Evolutionary conservation across 805 yeast genomes (phyloP).

Genomic region (Kodamaea kaohsiungensis): DNA sequence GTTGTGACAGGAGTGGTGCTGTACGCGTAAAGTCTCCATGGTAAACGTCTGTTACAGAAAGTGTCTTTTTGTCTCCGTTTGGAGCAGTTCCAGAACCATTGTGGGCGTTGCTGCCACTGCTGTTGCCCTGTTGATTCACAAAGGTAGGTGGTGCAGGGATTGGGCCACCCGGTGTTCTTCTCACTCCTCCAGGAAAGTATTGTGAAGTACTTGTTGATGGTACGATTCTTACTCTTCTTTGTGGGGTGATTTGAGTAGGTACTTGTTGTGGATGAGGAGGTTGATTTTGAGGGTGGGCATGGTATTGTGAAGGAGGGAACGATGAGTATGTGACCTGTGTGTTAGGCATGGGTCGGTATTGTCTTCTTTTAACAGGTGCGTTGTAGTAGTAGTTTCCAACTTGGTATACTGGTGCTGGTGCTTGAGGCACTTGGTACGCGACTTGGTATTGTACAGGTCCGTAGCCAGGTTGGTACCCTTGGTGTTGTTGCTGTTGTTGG

Average conservation of each 20-base stretch:
- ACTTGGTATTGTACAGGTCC: constrained; percentile 1
- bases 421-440: background rate
- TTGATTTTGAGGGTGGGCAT: background rate
- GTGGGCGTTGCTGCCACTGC: background rate
- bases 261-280: constrained; percentile 6
- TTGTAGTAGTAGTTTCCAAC: constrained; percentile 10
- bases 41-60: constrained; percentile 48
- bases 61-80: constrained; percentile 14
- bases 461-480: constrained; percentile 3
- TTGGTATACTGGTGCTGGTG: constrained; percentile 4
- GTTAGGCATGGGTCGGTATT: constrained; percentile 13
- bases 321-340: constrained; percentile 13
- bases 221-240: constrained; percentile 14
- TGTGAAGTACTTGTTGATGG: constrained; percentile 12
- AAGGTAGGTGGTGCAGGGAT: background rate
- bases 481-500: constrained; percentile 9
- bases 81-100: background rate
- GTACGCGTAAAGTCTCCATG: constrained; percentile 45
- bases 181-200: constrained; percentile 1
- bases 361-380: constrained; percentile 12
- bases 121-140: background rate
- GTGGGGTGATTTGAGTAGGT: constrained; percentile 6
- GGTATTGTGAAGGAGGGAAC: constrained; percentile 6
- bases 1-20: constrained; percentile 54
- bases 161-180: background rate